Conservation (phyloP, 139 green algal species). For the Bryopsis sp. region DNA sequence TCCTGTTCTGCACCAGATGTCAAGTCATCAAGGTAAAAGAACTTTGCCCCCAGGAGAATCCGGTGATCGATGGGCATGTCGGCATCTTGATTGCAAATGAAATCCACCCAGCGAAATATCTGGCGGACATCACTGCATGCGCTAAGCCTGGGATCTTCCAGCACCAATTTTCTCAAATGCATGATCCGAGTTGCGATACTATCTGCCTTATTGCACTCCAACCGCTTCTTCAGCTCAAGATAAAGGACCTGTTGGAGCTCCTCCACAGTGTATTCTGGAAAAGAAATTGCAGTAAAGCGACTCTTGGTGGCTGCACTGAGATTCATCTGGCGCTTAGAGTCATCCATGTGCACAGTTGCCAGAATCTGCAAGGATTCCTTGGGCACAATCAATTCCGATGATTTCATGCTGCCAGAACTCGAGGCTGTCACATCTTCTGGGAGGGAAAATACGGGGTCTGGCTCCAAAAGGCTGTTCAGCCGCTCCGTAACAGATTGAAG, state of each 20-base stretch:
- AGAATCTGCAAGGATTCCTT: not conserved
- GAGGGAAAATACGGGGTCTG: conserved; percentile 26
- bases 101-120: not conserved
- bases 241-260: too few species aligned
- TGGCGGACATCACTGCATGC: not conserved
- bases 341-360: not conserved
- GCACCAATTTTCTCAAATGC: not conserved
- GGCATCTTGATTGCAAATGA: conserved; percentile 5
- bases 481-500: conserved; percentile 33
- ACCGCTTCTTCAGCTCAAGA: too few species aligned
- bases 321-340: too few species aligned
- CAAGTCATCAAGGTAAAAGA: conserved; percentile 14
- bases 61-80: conserved; percentile 14
- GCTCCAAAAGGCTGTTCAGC: conserved; percentile 34
- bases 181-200: too few species aligned
- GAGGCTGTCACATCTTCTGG: conserved; percentile 24
- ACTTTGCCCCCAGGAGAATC: conserved; percentile 22
- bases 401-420: not conserved
- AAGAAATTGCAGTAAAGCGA: too few species aligned
- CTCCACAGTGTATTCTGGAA: too few species aligned
- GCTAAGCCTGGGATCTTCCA: not conserved
- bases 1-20: conserved; percentile 5
- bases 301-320: too few species aligned
- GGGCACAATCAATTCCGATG: not conserved
- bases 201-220: too few species aligned